Conservation (phyloP, 257 asterid species). For the Solanum chmielewskii region DNA sequence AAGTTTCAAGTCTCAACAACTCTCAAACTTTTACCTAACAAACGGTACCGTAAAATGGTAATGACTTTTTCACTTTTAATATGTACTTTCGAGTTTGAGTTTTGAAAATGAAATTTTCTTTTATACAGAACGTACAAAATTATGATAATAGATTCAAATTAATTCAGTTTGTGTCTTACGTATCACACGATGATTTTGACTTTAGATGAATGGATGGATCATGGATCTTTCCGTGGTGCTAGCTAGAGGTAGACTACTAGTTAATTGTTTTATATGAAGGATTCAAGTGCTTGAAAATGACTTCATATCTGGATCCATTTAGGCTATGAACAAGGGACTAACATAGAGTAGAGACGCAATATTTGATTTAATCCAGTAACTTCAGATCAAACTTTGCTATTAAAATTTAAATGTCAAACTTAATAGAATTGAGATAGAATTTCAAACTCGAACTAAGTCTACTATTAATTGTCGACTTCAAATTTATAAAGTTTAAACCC, state of each 20-base stretch:
- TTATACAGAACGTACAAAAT: not conserved
- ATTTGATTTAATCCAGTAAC: not conserved
- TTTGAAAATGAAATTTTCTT: accelerated
- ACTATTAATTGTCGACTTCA: not conserved
- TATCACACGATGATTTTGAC: not conserved
- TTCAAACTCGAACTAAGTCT: too few species aligned
- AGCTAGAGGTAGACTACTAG: not conserved
- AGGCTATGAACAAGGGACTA: not conserved
- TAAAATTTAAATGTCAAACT: not conserved
- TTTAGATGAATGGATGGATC: not conserved
- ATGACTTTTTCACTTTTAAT: not conserved
- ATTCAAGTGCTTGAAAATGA: not conserved
- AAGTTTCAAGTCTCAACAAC: not conserved
- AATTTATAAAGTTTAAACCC: not conserved
- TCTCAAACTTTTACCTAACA: not conserved
- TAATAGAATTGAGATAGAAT: too few species aligned
- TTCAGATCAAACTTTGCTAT: not conserved
- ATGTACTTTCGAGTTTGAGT: not conserved
- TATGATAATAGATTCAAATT: not conserved
- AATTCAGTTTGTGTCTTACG: not conserved
- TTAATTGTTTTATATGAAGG: not conserved
- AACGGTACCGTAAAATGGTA: not conserved
- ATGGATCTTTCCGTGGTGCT: not conserved
- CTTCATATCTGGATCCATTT: not conserved
- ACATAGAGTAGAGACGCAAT: not conserved